These are phyloP conservation scores for Hyphopichia burtonii DNA, from an alignment of 1,139 yeast genomes.

Conservation along the genomic window DNA sequence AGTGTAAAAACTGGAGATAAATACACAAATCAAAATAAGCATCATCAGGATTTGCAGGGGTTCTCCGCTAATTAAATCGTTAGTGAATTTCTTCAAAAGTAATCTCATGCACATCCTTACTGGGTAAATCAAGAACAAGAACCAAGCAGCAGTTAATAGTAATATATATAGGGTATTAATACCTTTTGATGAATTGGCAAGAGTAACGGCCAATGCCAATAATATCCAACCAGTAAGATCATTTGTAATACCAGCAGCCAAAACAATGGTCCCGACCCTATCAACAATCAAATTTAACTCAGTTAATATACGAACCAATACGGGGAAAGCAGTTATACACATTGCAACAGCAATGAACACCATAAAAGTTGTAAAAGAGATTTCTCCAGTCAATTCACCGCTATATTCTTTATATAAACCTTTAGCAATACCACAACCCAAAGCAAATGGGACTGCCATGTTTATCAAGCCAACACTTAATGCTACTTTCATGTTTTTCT, in stretches of 20 bases:
- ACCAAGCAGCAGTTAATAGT: conserved; percentile 67
- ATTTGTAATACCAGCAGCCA: conserved; percentile 79
- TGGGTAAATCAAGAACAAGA: conserved; percentile 55
- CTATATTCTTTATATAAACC: conserved; percentile 63
- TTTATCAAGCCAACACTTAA: conserved; percentile 65
- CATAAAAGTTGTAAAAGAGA: conserved; percentile 70
- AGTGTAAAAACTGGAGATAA: conserved; percentile 71
- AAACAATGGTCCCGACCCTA: conserved; percentile 73
- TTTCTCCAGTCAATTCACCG: conserved; percentile 21
- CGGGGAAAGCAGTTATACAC: conserved; percentile 84
- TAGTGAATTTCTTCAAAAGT: conserved; percentile 43
- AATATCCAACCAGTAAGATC: conserved; percentile 83
- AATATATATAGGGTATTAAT: conserved; percentile 68
- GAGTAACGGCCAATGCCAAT: conserved; percentile 69
- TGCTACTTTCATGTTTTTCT: conserved; percentile 59
- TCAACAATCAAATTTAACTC: conserved; percentile 69
- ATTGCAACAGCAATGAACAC: conserved; percentile 78
- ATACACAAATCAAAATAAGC: conserved; percentile 53
- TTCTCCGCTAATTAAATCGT: conserved; percentile 51
- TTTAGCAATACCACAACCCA: conserved; percentile 68
- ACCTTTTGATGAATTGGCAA: conserved; percentile 70
- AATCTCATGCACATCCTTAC: conserved; percentile 48
- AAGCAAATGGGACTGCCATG: conserved; percentile 74
- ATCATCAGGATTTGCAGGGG: conserved; percentile 67
- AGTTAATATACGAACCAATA: conserved; percentile 71